Conservation (phyloP, 2,329 filamentous ascomycete genomes). For the Gliomastix tumulicola region DNA sequence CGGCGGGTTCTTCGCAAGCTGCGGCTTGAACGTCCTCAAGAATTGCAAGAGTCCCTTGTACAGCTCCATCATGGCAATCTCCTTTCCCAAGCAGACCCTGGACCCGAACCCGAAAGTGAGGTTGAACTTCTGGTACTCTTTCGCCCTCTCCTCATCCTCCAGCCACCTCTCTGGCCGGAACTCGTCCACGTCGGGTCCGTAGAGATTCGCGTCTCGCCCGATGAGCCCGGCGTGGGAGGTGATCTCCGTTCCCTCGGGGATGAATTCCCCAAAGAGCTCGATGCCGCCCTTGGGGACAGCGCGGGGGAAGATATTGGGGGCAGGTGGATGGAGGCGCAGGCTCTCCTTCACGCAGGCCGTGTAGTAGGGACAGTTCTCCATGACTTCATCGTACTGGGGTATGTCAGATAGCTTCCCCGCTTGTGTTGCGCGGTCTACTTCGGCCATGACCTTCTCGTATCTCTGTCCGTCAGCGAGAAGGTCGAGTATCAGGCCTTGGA, state of each 20-base stretch:
- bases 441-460: conserved; percentile 37
- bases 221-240: conserved; percentile 38
- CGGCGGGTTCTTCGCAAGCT: conserved; percentile 18
- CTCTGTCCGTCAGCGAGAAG: conserved; percentile 27
- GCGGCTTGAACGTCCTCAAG: conserved; percentile 27
- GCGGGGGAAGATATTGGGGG: conserved; percentile 42
- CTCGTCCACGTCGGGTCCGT: conserved; percentile 30
- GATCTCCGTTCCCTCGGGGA: conserved; percentile 31
- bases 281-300: conserved; percentile 22
- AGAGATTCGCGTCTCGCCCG: conserved; percentile 32
- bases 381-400: conserved; percentile 33
- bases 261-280: conserved; percentile 18
- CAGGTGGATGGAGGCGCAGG: conserved; percentile 41
- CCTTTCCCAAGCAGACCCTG: conserved; percentile 37
- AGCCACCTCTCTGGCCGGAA: conserved; percentile 45
- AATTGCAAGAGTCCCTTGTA: conserved; percentile 37
- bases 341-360: conserved; percentile 42
- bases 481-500: conserved; percentile 37
- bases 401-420: conserved; percentile 21
- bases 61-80: conserved; percentile 45
- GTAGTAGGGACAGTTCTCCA: conserved; percentile 35
- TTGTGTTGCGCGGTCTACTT: conserved; percentile 31
- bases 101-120: conserved; percentile 44
- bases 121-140: conserved; percentile 36
- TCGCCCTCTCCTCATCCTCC: conserved; percentile 26